These are phyloP conservation scores for Xylariaceae sp. DNA, from an alignment of 2,329 filamentous ascomycete genomes.

Conservation along the genomic window DNA sequence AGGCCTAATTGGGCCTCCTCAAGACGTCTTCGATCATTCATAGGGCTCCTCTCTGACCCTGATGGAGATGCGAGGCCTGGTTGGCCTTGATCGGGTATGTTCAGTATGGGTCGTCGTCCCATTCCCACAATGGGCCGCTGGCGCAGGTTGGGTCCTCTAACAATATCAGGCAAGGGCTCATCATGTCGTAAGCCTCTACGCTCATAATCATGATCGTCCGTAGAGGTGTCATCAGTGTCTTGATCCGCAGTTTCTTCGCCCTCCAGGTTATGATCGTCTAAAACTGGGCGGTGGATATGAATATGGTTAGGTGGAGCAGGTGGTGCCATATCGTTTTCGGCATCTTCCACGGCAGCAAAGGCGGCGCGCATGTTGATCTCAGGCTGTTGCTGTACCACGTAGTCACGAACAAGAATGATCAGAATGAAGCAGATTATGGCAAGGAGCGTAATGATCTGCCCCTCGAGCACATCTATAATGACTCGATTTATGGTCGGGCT, in stretches of 20 bases:
- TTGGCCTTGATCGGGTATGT: constrained; percentile 17
- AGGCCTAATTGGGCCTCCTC: constrained; percentile 13
- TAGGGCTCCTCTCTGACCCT: constrained; percentile 13
- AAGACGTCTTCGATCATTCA: constrained; percentile 6
- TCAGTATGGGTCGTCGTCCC: constrained; percentile 24
- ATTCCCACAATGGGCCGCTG: constrained; percentile 27
- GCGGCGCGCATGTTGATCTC: constrained; percentile 76
- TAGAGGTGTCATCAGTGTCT: constrained; percentile 4
- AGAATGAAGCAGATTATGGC: constrained; percentile 93
- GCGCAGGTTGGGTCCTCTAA: constrained; percentile 19
- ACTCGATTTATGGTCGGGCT: constrained; percentile 69
- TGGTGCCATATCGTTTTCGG: constrained; percentile 33
- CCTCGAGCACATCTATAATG: constrained; percentile 79
- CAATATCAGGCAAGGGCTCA: constrained; percentile 14
- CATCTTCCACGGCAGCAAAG: constrained; percentile 48
- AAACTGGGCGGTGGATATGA: constrained; percentile 8
- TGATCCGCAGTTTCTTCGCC: constrained; percentile 22
- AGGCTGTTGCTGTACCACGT: constrained; percentile 96
- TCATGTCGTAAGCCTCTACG: constrained; percentile 12
- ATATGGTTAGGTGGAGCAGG: constrained; percentile 15
- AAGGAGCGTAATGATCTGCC: constrained; percentile 85
- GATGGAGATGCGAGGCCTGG: constrained; percentile 14
- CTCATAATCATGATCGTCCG: constrained; percentile 10
- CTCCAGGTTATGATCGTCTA: constrained; percentile 9
- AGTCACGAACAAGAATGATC: constrained; percentile 94